Percentiles rank a stretch among this genome's conserved stretches.
phyloP scores from a whole-genome alignment of 257 asterid genomes.

The Solanum okadae region DNA sequence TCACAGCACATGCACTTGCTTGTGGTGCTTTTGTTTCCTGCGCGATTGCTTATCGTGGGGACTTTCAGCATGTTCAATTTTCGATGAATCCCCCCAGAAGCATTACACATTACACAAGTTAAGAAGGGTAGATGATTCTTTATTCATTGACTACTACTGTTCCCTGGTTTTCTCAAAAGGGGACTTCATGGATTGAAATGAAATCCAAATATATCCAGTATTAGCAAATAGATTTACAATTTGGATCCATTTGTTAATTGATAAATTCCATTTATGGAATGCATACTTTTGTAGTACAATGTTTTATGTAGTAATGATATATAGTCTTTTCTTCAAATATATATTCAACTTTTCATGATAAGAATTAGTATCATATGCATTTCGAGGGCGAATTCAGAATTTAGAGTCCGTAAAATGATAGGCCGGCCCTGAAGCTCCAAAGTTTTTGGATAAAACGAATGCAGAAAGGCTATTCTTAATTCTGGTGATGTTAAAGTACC shows the following conservation, averaged over 20 bases:
- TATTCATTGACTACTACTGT: conserved; percentile 35
- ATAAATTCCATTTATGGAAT: not conserved
- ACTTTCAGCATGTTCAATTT: conserved; percentile 24
- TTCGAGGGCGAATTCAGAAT: too few species aligned
- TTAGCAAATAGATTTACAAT: not conserved
- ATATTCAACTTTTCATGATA: not conserved
- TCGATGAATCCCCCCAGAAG: conserved; percentile 8
- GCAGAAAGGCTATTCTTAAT: not conserved
- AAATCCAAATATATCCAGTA: not conserved
- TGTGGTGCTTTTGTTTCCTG: conserved; percentile 68
- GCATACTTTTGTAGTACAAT: not conserved
- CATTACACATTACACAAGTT: not conserved
- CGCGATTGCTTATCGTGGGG: conserved; percentile 49
- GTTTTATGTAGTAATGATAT: not conserved
- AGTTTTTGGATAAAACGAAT: not conserved
- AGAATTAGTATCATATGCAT: too few species aligned
- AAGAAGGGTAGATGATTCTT: conserved; percentile 32
- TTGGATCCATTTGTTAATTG: not conserved
- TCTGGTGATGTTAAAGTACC: not conserved
- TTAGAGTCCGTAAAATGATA: not conserved
- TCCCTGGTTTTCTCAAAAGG: conserved; percentile 28
- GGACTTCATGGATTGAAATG: not conserved
- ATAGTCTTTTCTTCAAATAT: not conserved
- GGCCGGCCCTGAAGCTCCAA: not conserved
- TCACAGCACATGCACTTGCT: conserved; percentile 81